Evolutionary conservation across 2,329 filamentous ascomycete genomes (phyloP).

Genomic region (Plectosphaerella plurivora): DNA sequence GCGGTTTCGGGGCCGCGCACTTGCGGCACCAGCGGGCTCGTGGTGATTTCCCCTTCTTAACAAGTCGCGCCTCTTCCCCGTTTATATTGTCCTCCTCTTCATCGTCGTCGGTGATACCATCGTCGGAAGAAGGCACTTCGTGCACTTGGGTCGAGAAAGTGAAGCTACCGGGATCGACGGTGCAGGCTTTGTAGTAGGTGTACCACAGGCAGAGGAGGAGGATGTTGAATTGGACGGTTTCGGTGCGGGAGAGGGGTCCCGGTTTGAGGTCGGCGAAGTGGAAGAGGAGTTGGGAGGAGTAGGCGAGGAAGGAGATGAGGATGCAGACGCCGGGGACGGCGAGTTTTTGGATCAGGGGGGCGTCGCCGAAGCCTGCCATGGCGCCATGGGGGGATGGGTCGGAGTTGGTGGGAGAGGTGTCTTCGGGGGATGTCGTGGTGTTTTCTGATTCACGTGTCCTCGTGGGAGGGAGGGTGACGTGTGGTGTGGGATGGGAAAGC

Average conservation of each 20-base stretch:
- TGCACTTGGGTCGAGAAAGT: constrained; percentile 32
- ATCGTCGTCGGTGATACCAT: constrained; percentile 8
- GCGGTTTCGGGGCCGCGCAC: constrained; percentile 70
- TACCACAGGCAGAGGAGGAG: constrained; percentile 62
- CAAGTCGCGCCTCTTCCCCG: background rate
- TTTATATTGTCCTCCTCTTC: constrained; percentile 17
- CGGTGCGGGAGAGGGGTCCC: constrained; percentile 50
- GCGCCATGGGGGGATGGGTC: constrained; percentile 8
- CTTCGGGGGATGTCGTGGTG: constrained; percentile 1
- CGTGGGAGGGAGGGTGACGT: background rate
- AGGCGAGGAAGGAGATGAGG: constrained; percentile 66
- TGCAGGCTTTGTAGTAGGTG: constrained; percentile 61
- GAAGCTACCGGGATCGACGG: constrained; percentile 54
- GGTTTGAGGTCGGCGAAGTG: constrained; percentile 53
- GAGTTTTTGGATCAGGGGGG: constrained; percentile 44
- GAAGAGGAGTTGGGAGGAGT: constrained; percentile 70
- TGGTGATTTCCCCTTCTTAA: background rate
- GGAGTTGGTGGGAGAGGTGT: background rate
- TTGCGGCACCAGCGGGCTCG: constrained; percentile 65
- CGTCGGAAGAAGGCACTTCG: constrained; percentile 21
- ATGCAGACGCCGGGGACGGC: constrained; percentile 65
- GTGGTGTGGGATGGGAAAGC: too few species aligned
- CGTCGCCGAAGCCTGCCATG: constrained; percentile 38
- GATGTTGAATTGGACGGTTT: constrained; percentile 62
- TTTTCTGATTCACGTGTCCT: background rate